These are phyloP conservation scores for Phytopythium boreale DNA, from an alignment of 352 stramenopile genomes.

Conservation along the genomic window DNA sequence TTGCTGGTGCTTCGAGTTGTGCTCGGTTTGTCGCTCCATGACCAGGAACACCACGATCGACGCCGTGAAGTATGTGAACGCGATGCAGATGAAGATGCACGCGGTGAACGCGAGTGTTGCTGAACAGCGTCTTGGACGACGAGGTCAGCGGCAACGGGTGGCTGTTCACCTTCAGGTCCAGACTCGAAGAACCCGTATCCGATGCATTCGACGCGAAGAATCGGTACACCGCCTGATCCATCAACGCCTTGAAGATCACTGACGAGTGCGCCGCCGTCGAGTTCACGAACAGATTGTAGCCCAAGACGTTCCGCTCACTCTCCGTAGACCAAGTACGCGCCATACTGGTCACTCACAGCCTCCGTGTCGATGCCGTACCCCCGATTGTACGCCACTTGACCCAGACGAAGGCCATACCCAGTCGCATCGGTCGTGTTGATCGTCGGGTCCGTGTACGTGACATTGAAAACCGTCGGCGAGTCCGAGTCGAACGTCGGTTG, in stretches of 20 bases:
- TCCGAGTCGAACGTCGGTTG: too few species aligned
- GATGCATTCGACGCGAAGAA: slow-evolving; percentile 27
- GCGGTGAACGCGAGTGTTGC: slow-evolving; percentile 70
- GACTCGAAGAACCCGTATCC: neutral
- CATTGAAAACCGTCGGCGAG: slow-evolving; percentile 52
- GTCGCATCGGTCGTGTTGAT: slow-evolving; percentile 44
- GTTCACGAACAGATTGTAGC: slow-evolving; percentile 50
- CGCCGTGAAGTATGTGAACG: slow-evolving; percentile 89
- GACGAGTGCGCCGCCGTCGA: slow-evolving; percentile 37
- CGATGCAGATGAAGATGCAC: slow-evolving; percentile 84
- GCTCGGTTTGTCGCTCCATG: slow-evolving; percentile 84
- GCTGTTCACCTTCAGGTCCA: slow-evolving; percentile 43
- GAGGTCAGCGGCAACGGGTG: slow-evolving; percentile 49
- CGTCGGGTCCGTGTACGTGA: slow-evolving; percentile 45
- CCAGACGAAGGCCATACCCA: slow-evolving; percentile 41
- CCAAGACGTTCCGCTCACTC: slow-evolving; percentile 22
- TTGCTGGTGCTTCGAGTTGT: slow-evolving; percentile 96
- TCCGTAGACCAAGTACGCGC: slow-evolving; percentile 32
- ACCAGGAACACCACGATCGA: slow-evolving; percentile 95
- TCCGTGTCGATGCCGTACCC: slow-evolving; percentile 40
- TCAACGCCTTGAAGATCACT: slow-evolving; percentile 45
- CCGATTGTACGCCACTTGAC: slow-evolving; percentile 37
- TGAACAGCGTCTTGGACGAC: slow-evolving; percentile 36
- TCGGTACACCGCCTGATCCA: slow-evolving; percentile 47
- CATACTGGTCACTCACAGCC: slow-evolving; percentile 41